A percentile compares a stretch with the other conserved stretches of the same genome.
phyloP scores from a whole-genome alignment of 306 rosid species.

The Glycyrrhiza uralensis region DNA sequence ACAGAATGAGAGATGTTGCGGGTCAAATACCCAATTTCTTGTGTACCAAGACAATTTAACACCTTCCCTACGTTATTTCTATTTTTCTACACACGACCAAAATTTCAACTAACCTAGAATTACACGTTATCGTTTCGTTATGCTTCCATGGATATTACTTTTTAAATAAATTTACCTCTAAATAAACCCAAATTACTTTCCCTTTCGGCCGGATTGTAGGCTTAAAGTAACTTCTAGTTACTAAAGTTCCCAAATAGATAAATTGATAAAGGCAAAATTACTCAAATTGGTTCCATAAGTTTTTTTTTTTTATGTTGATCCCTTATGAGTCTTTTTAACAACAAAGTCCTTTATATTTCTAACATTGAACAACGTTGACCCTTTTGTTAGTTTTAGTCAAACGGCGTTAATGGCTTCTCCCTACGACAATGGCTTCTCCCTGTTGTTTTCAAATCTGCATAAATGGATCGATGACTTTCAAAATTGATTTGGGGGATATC shows the following conservation, averaged over 20 bases:
- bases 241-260: neutral
- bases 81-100: neutral
- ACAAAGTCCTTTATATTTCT: no score
- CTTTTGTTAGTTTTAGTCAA: no score
- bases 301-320: no score
- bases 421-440: no score
- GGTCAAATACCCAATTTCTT: conserved; percentile 16
- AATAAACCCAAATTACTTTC: neutral
- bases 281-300: no score
- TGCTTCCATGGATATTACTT: neutral
- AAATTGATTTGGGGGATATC: no score
- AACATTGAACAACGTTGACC: no score
- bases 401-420: no score
- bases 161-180: neutral
- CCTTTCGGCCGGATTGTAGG: neutral
- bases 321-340: no score
- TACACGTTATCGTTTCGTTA: neutral
- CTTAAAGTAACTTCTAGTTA: neutral
- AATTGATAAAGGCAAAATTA: no score
- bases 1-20: neutral
- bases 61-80: neutral
- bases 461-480: no score
- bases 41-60: neutral
- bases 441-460: no score
- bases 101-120: neutral